Evolutionary conservation across 169 alveolate species (phyloP).

Genomic region (Plasmodium billcollinsi): DNA sequence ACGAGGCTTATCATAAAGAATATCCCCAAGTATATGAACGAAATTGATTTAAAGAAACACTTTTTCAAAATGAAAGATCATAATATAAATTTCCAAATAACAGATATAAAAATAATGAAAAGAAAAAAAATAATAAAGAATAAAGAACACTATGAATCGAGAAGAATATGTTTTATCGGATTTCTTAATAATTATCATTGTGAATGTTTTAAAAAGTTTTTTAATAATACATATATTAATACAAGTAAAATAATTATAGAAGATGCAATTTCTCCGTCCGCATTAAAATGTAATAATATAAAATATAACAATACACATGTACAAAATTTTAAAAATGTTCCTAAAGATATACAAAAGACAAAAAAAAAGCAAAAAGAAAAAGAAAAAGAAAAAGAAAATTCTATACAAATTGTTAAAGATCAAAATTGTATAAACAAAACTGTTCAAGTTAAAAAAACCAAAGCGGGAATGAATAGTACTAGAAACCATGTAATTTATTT

Average conservation of each 20-base stretch:
- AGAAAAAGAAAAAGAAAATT: background rate
- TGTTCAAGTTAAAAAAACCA: constrained; percentile 62
- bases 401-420: constrained; percentile 26
- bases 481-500: constrained; percentile 55
- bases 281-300: constrained; percentile 5
- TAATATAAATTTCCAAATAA: constrained; percentile 73
- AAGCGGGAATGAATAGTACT: constrained; percentile 71
- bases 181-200: constrained; percentile 89
- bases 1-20: constrained; percentile 87
- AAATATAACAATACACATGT: background rate
- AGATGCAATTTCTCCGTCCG: constrained; percentile 88
- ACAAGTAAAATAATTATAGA: constrained; percentile 90
- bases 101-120: constrained; percentile 88
- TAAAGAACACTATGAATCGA: constrained; percentile 79
- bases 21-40: constrained; percentile 86
- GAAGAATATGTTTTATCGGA: constrained; percentile 92
- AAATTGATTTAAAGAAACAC: constrained; percentile 84
- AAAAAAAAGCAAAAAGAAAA: background rate
- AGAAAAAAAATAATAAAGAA: constrained; percentile 72
- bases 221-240: constrained; percentile 90
- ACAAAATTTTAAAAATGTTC: background rate
- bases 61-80: constrained; percentile 81
- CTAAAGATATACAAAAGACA: background rate
- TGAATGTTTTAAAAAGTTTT: constrained; percentile 86
- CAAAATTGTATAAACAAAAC: constrained; percentile 38